Evolutionary conservation across 805 yeast species (phyloP).

Genomic region (Saccharomycopsis fodiens): DNA sequence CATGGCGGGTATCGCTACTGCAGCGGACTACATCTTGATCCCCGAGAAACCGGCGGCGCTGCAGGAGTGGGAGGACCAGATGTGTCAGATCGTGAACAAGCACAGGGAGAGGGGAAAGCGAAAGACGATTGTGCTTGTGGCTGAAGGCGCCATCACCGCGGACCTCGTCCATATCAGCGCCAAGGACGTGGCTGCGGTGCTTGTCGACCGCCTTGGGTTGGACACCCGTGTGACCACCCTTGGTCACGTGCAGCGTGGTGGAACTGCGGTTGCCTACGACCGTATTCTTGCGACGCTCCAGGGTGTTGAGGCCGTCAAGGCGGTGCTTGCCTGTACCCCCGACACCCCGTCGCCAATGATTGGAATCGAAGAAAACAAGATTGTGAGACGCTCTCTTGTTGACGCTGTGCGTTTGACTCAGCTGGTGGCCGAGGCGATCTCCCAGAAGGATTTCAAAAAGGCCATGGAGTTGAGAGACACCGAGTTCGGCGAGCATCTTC

Average conservation of each 20-base stretch:
- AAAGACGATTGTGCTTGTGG: constrained; percentile 92
- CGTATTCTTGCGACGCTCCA: constrained; percentile 88
- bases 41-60: constrained; percentile 88
- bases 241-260: constrained; percentile 99
- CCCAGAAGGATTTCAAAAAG: constrained; percentile 53
- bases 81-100: constrained; percentile 64
- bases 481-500: constrained; percentile 56
- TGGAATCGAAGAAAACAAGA: constrained; percentile 63
- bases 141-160: constrained; percentile 92
- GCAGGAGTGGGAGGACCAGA: constrained; percentile 70
- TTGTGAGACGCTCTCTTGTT: constrained; percentile 58
- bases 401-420: constrained; percentile 69
- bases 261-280: constrained; percentile 94
- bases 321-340: constrained; percentile 70
- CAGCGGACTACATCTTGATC: constrained; percentile 89
- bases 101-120: constrained; percentile 87
- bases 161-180: constrained; percentile 76
- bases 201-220: constrained; percentile 69
- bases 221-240: constrained; percentile 93
- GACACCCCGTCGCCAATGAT: constrained; percentile 76
- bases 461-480: constrained; percentile 70
- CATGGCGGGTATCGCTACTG: constrained; percentile 95
- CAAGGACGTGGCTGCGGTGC: constrained; percentile 70
- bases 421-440: constrained; percentile 65
- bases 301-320: constrained; percentile 96